Base-by-base conservation (phyloP, 1,139 yeast species). In the Kluyveromyces marxianus region DNA sequence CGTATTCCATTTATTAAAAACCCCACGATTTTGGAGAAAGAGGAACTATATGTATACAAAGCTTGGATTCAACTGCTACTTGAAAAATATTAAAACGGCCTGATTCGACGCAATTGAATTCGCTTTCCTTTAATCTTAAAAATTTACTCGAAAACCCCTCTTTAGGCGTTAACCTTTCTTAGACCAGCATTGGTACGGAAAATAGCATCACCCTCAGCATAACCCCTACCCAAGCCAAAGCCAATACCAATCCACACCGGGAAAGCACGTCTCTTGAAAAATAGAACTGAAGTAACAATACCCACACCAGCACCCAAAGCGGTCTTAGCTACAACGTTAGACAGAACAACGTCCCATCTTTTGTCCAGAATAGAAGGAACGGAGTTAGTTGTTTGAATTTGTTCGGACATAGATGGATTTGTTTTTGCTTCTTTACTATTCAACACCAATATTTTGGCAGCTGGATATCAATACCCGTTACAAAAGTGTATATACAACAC, bases 221-320 rank as follows among this genome's bases (percentile, higher is more conserved):
- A 92, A 45, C 96, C 96, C 72, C 97, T 84, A 55, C 98, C 98
- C 52, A 90, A 76, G 54, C 98, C 98, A 60, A 92, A 90, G 37
- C 97, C 98, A 56, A 88, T 71, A 55, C 97, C 97, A 50, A 90
- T 69, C 96, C 97, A 90, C 41, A 90, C 97, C 46, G 97, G 97
- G 79, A 88, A 92, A 4, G 95, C 77, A 70, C 97, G 83, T 75
- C 97, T 87, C 68, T 77, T 86, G 75, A 92, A 92, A 47, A 92
- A 69, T 52, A 94, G 70, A 42, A 90, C 95, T n/a, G 96, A 87
- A 35, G 95, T 85, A 49, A 90, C 77, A 40, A 94, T 96, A 69
- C 99, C 99, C 43, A 85, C 95, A 52, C 97, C 97, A 56, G 94
- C 83, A 46, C 99, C 98, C 55, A 94, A 77, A n/a, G 97, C 96